Evolutionary conservation across 345 rosid species (phyloP), one percentile per base, ranked within the genome.

Genomic region (Turritis glabra): DNA sequence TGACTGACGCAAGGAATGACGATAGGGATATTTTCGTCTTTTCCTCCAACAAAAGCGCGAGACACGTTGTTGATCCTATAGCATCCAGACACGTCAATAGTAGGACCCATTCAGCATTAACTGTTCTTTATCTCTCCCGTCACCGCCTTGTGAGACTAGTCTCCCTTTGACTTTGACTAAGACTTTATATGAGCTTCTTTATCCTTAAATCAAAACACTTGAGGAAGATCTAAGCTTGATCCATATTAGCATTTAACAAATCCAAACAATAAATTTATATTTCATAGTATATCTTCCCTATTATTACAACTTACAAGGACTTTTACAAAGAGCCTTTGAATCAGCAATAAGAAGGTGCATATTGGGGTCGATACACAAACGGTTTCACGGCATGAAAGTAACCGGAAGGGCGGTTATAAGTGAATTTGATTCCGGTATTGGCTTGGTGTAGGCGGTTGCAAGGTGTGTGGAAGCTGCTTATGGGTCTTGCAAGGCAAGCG

Each of bases 401-500:
- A 52, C 99, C 96, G 1, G 99, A 95, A 8, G 90, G 91, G 30
- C 80, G 96, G 65, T 71, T 85, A 54, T 95, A 92, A 22, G 81
- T 83, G 82, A 95, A 95, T 84, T 95, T 95, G 77, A 90, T 78
- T 0, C 98, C 96, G 2, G 84, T 57, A 12, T 84, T 88, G 52
- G 89, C 81, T 4, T 80, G 74, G 41, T 86, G 82, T n/a, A 85
- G 80, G 43, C 70, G 92, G 77, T 79, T 83, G 86, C 99, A 95
- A 48, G 83, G 86, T 1, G 89, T 92, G 64, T 92, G 85, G 85
- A 87, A 95, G 56, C 97, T 92, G 80, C 93, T 92, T 33, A 90
- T 91, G 1, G 97, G 93, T 47, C 97, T 82, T 1, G 97, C 89
- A 26, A 92, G 83, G 73, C 99, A 95, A 6, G 97, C 96, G 37